phyloP scores from a whole-genome alignment of 257 asterid genomes.

The Osmanthus fragrans region DNA sequence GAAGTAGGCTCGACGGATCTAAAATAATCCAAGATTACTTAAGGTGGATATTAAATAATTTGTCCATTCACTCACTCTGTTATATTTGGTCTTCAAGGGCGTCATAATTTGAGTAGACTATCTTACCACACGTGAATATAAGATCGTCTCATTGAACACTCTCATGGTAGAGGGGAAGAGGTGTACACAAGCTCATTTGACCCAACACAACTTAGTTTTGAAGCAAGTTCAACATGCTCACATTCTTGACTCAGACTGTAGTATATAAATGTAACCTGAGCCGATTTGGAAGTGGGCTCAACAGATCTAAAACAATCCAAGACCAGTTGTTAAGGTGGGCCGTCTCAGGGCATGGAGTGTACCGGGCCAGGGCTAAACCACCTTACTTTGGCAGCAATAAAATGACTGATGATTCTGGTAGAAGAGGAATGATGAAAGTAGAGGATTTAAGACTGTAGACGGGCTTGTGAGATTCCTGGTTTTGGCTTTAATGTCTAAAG shows the following conservation, averaged over 20 bases:
- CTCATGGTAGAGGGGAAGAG: too few species aligned
- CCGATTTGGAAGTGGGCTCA: neutral
- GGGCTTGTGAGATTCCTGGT: slow-evolving; percentile 52
- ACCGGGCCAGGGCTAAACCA: neutral
- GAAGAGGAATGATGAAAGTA: slow-evolving; percentile 37
- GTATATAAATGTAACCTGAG: too few species aligned
- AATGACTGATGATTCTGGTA: slow-evolving; percentile 34
- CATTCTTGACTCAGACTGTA: too few species aligned
- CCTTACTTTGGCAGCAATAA: slow-evolving; percentile 13
- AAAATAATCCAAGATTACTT: neutral
- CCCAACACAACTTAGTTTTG: too few species aligned
- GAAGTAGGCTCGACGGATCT: neutral
- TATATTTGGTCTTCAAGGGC: too few species aligned
- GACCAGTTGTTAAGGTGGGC: neutral
- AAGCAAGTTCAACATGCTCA: too few species aligned
- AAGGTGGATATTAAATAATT: too few species aligned
- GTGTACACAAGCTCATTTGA: too few species aligned
- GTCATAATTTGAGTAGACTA: too few species aligned
- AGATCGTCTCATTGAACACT: too few species aligned
- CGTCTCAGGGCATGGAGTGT: neutral
- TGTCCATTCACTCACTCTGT: too few species aligned
- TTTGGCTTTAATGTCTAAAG: slow-evolving; percentile 46
- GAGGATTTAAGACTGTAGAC: slow-evolving; percentile 27
- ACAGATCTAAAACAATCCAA: neutral
- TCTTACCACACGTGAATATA: too few species aligned